phyloP scores from a whole-genome alignment of 176 grass and related monocot genomes.

The Phragmites australis region DNA sequence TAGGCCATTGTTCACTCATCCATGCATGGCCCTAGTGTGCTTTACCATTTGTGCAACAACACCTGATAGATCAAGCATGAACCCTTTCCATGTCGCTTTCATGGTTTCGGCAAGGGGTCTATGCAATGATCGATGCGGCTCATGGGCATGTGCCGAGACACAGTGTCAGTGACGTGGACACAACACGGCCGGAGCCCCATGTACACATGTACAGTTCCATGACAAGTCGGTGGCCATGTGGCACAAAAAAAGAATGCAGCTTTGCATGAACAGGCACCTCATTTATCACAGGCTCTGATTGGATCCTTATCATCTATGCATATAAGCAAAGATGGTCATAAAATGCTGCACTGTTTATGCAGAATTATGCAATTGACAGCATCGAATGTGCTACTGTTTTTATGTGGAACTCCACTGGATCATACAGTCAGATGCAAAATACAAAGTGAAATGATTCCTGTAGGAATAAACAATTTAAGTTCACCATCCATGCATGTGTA shows the following conservation, averaged over 20 bases:
- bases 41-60: constrained; percentile 46
- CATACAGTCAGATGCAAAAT: constrained; percentile 12
- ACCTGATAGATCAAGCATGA: constrained; percentile 35
- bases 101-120: constrained; percentile 40
- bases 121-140: constrained; percentile 1
- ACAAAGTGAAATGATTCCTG: background rate
- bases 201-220: constrained; percentile 20
- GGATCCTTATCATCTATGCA: background rate
- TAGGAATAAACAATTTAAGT: constrained; percentile 1
- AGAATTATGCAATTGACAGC: background rate
- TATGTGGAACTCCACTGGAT: constrained; percentile 7
- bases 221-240: background rate
- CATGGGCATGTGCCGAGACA: constrained; percentile 27
- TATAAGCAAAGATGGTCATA: background rate
- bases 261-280: constrained; percentile 18
- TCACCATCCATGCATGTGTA: background rate
- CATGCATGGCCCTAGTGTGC: constrained; percentile 29
- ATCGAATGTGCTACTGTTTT: background rate
- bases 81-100: constrained; percentile 27
- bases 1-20: constrained; percentile 18
- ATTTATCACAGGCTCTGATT: constrained; percentile 15
- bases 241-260: background rate
- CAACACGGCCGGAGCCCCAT: constrained; percentile 12
- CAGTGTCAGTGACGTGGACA: constrained; percentile 25
- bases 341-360: background rate